Evolutionary conservation across 1,284 basidiomycete genomes (phyloP).

Genomic region (Thecaphora thlaspeos): DNA sequence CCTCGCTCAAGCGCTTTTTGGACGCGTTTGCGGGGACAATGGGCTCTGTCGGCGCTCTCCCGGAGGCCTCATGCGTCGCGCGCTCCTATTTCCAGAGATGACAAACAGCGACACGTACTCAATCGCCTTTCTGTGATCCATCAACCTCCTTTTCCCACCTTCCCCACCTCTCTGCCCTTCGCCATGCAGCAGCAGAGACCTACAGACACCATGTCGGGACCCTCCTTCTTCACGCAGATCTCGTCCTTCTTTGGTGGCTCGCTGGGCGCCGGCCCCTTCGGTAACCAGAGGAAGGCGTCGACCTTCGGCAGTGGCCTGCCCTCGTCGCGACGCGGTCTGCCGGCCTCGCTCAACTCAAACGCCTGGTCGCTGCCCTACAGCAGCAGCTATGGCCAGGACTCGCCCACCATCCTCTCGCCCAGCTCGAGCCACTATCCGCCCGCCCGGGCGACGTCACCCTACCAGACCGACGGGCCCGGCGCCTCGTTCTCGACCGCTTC

Average conservation of each 20-base stretch:
- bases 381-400: conserved; percentile 13
- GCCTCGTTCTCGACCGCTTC: conserved; percentile 27
- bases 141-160: neutral
- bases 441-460: conserved; percentile 16
- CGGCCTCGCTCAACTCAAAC: conserved; percentile 20
- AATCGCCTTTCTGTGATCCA: too few species aligned
- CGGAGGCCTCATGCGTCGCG: too few species aligned
- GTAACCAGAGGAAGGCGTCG: conserved; percentile 16
- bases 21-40: too few species aligned
- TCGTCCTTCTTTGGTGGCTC: conserved; percentile 45
- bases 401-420: conserved; percentile 8
- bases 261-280: neutral
- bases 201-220: conserved; percentile 22
- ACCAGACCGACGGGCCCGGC: conserved; percentile 11
- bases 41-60: too few species aligned
- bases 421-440: conserved; percentile 26
- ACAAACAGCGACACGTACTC: too few species aligned
- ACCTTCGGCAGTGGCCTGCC: conserved; percentile 25
- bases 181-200: conserved; percentile 16
- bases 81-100: too few species aligned
- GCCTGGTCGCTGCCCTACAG: conserved; percentile 47
- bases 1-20: too few species aligned
- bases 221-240: conserved; percentile 42
- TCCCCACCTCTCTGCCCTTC: neutral
- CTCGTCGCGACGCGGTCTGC: conserved; percentile 36